A percentile compares a stretch with the other conserved stretches of the same genome.
These are phyloP conservation scores for Candida jianshihensis DNA, from an alignment of 805 yeast genomes.

Conservation along the genomic window DNA sequence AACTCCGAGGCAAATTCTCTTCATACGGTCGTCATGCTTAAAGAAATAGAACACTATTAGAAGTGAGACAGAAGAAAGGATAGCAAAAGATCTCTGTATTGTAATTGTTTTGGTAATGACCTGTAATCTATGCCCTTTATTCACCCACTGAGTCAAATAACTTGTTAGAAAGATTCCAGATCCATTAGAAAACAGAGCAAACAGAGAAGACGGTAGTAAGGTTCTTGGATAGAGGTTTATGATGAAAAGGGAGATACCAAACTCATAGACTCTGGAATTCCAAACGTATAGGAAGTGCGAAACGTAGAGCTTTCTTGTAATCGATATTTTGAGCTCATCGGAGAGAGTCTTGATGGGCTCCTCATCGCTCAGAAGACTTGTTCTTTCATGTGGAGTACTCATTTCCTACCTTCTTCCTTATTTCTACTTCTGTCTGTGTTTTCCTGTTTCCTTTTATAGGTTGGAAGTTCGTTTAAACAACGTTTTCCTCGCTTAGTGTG, in stretches of 20 bases:
- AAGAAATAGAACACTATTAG: constrained; percentile 10
- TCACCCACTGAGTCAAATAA: constrained; percentile 24
- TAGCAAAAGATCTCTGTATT: constrained; percentile 17
- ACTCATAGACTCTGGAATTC: constrained; percentile 34
- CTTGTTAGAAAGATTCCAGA: constrained; percentile 24
- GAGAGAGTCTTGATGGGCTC: no score
- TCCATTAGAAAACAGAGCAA: constrained; percentile 25
- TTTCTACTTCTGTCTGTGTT: no score
- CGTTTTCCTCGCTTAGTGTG: no score
- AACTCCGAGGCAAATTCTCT: constrained; percentile 10
- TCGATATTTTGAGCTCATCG: neutral
- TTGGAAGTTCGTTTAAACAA: no score
- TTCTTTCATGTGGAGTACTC: no score
- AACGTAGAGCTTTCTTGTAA: constrained; percentile 15
- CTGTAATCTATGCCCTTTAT: constrained; percentile 21
- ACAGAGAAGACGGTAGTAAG: constrained; percentile 29
- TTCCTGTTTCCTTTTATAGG: no score
- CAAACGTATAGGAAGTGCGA: constrained; percentile 32
- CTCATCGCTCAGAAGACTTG: no score
- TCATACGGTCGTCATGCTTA: constrained; percentile 3
- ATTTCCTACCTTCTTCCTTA: no score
- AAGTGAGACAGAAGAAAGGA: constrained; percentile 7
- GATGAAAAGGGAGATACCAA: constrained; percentile 29
- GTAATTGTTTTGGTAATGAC: constrained; percentile 28
- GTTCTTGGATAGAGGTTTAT: constrained; percentile 28